Percentiles rank a stretch among this genome's conserved stretches.
Conservation (phyloP, 1,284 basidiomycete species). For the Afroboletus lepidellus region DNA sequence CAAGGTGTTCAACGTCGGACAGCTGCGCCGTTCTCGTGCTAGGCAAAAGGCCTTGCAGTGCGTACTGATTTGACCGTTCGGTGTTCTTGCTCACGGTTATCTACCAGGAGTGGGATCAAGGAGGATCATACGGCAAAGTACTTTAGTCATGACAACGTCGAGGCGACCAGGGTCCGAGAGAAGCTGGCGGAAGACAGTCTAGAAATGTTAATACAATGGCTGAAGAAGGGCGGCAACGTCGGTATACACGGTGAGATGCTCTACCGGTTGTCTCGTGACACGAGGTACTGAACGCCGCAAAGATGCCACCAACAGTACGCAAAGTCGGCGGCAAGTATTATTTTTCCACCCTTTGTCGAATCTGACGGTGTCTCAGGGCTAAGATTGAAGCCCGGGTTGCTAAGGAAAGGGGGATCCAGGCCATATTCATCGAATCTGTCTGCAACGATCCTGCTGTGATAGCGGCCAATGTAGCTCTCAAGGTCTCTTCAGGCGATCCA, state of each 20-base stretch:
- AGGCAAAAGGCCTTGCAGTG: constrained; percentile 73
- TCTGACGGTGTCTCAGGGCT: constrained; percentile 46
- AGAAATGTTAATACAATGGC: constrained; percentile 93
- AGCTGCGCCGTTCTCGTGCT: constrained; percentile 87
- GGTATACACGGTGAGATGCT: constrained; percentile 84
- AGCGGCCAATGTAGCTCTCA: constrained; percentile 93
- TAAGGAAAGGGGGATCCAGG: constrained; percentile 84
- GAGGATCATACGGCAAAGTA: constrained; percentile 92
- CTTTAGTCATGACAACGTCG: constrained; percentile 86
- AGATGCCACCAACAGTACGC: constrained; percentile 96
- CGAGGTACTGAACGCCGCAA: constrained; percentile 7
- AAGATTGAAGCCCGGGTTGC: constrained; percentile 83
- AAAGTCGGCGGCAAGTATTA: constrained; percentile 57
- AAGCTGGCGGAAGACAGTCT: constrained; percentile 88
- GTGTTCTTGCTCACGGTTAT: constrained; percentile 6
- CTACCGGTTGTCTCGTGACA: constrained; percentile 11
- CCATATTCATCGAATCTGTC: constrained; percentile 93
- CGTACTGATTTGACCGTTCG: constrained; percentile 24
- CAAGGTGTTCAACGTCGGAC: constrained; percentile 97
- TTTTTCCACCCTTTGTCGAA: neutral
- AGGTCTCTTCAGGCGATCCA: constrained; percentile 94
- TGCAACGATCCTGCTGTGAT: constrained; percentile 95
- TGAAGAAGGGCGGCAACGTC: constrained; percentile 94
- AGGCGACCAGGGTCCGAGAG: constrained; percentile 80
- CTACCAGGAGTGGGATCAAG: constrained; percentile 65